Evolutionary conservation across 192 early-diverging fungal species (phyloP), one percentile per base, ranked within the genome.

Genomic region (Pilaira anomala): DNA sequence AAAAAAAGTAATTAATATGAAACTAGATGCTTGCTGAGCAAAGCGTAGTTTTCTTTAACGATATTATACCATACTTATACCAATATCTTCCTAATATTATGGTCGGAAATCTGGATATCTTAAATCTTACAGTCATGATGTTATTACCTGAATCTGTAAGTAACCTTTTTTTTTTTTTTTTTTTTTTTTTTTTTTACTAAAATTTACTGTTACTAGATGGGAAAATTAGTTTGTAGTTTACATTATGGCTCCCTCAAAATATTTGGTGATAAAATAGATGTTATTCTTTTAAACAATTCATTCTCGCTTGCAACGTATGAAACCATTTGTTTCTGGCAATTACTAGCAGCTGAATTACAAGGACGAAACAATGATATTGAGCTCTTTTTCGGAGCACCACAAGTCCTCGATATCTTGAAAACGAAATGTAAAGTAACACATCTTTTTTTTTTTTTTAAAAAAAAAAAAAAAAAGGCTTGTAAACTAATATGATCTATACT

Each of bases 131-230:
- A 9, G 29, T 53, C 6, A 7, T 26, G 3, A 68, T 68, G 66
- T 16, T 58, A 16, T 36, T 68, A 18, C 66, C 66, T 48, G 54
- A 66, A 26, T 54, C 58, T 24, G 64, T 66, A 66, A 66, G 39
- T 26, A 40, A 40, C 39, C 5, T n/a, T 45, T 7, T n/a, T 45
- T 45, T 12, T n/a, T 30, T 7, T 16, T 45, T 29, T 8, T 3
- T 29, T 28, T 6, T 13, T 26, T 60, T 29, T 46, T 60, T 24
- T 46, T 60, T 60, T 60, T 45, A 28, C 28, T 5, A 4, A 33
- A 33, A 33, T 26, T 26, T 29, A 22, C 21, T 33, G 40, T 22
- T 59, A 22, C 14, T 46, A 60, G 45, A 6, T 56, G 36, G 63
- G 63, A 2, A 39, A 45, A 28, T 39, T 60, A 25, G 46, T 33